Conservation (phyloP, 352 stramenopile species). For the Globisporangium camurandrum region DNA sequence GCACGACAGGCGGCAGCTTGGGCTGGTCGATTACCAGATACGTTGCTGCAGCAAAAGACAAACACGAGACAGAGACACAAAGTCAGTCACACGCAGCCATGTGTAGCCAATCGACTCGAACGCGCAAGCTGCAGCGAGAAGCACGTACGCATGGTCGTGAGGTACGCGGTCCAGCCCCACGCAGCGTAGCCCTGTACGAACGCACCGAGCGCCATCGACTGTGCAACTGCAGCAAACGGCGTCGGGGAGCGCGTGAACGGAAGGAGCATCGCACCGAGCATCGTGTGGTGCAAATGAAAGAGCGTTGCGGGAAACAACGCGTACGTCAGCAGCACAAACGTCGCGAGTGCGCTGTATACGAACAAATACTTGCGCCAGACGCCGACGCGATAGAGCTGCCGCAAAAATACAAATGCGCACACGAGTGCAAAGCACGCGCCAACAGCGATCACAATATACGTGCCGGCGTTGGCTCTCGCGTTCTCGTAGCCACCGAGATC, state of each 20-base stretch:
- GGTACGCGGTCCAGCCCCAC: conserved; percentile 67
- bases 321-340: conserved; percentile 38
- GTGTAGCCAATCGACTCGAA: not conserved
- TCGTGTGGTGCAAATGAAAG: conserved; percentile 73
- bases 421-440: conserved; percentile 21
- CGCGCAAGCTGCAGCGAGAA: not conserved
- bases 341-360: conserved; percentile 25
- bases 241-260: conserved; percentile 67
- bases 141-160: conserved; percentile 52
- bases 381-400: conserved; percentile 31
- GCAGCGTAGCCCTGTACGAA: conserved; percentile 73
- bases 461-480: conserved; percentile 31
- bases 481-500: conserved; percentile 58
- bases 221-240: conserved; percentile 37
- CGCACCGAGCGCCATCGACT: conserved; percentile 40
- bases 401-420: conserved; percentile 28
- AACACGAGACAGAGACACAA: not conserved
- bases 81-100: not conserved
- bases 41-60: conserved; percentile 24
- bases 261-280: conserved; percentile 52
- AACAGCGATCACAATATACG: conserved; percentile 51
- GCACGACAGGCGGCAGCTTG: conserved; percentile 15
- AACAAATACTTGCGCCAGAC: conserved; percentile 29
- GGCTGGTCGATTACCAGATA: conserved; percentile 50
- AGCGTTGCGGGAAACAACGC: conserved; percentile 44